Conservation (phyloP, 2,329 filamentous ascomycete genomes). For the Karstenula rhodostoma region DNA sequence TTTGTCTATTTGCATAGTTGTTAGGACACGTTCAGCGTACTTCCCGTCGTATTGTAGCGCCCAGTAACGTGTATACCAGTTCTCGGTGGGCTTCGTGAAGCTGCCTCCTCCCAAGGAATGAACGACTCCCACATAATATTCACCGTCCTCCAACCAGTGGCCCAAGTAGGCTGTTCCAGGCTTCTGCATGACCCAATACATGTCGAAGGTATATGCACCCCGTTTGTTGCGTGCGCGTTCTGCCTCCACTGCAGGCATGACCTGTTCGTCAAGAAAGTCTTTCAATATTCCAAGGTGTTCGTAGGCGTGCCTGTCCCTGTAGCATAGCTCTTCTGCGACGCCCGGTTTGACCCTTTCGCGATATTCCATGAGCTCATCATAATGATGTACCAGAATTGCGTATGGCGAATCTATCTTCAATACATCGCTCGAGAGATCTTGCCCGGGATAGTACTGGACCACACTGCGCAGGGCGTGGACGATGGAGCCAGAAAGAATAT, state of each 20-base stretch:
- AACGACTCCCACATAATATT: conserved; percentile 6
- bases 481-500: conserved; percentile 12
- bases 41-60: conserved; percentile 1
- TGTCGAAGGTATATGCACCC: conserved; percentile 7
- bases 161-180: conserved; percentile 4
- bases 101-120: conserved; percentile 5
- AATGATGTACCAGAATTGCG: conserved; percentile 16
- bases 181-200: conserved; percentile 10
- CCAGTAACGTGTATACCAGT: conserved; percentile 7
- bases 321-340: conserved; percentile 1
- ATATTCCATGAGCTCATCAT: conserved; percentile 13
- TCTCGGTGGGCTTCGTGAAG: not conserved
- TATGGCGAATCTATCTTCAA: conserved; percentile 14
- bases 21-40: not conserved
- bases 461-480: conserved; percentile 14
- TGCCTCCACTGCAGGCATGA: conserved; percentile 14
- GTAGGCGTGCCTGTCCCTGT: conserved; percentile 12
- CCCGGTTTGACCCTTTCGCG: not conserved
- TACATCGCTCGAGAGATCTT: conserved; percentile 12
- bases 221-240: conserved; percentile 12
- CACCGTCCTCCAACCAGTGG: not conserved
- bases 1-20: not conserved
- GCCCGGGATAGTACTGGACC: conserved; percentile 16
- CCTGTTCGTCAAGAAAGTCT: conserved; percentile 10
- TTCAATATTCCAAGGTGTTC: conserved; percentile 10